These are phyloP conservation scores for Ophiocordyceps robertsii DNA, from an alignment of 2,329 filamentous ascomycete genomes.

Conservation along the genomic window DNA sequence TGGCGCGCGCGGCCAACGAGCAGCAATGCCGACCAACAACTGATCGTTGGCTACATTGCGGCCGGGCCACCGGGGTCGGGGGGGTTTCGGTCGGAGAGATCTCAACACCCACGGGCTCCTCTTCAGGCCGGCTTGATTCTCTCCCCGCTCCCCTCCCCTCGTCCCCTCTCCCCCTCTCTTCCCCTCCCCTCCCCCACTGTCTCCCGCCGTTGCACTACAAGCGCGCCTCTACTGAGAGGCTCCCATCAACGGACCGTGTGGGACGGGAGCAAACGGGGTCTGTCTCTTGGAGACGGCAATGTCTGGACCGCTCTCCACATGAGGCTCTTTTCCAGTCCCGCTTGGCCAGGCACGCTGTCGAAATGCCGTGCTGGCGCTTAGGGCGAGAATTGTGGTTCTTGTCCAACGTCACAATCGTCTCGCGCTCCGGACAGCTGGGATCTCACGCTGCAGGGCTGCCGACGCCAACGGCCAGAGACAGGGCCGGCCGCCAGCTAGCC, in stretches of 20 bases:
- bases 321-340: slow-evolving; percentile 8
- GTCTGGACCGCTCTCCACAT: slow-evolving; percentile 9
- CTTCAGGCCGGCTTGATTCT: too few species aligned
- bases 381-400: slow-evolving; percentile 3
- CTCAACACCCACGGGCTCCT: too few species aligned
- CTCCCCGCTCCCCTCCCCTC: not conserved
- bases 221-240: not conserved
- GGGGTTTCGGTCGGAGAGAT: too few species aligned
- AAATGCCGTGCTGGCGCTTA: slow-evolving; percentile 4
- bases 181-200: not conserved
- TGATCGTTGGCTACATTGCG: too few species aligned
- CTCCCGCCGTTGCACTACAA: not conserved
- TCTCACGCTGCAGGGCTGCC: not conserved
- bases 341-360: slow-evolving; percentile 2
- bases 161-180: not conserved
- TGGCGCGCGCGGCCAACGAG: too few species aligned
- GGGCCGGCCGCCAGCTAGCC: not conserved
- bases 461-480: not conserved
- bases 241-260: slow-evolving; percentile 3
- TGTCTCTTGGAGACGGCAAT: slow-evolving; percentile 2
- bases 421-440: slow-evolving; percentile 1
- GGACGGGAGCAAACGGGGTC: slow-evolving; percentile 2
- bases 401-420: slow-evolving; percentile 3
- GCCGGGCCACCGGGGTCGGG: too few species aligned
- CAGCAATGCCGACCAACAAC: too few species aligned